These are phyloP conservation scores for Melaleuca alternifolia DNA, from an alignment of 345 rosid genomes.

Conservation along the genomic window DNA sequence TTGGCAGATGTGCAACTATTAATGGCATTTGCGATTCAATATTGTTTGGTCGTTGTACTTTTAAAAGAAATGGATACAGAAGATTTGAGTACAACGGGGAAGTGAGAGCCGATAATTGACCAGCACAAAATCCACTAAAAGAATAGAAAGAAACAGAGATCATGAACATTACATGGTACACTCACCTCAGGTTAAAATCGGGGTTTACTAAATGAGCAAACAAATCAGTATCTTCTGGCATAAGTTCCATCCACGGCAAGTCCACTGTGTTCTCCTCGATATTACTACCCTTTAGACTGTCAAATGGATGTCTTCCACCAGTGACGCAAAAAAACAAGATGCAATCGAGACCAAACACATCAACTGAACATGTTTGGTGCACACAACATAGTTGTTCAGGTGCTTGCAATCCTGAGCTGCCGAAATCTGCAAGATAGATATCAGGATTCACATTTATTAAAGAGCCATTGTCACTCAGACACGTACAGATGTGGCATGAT, in stretches of 20 bases:
- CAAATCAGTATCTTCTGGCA: constrained; percentile 76
- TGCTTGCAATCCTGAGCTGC: constrained; percentile 98
- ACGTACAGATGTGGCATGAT: neutral
- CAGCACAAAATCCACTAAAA: neutral
- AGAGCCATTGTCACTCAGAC: neutral
- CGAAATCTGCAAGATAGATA: constrained; percentile 48
- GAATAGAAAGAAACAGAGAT: neutral
- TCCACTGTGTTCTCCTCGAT: constrained; percentile 51
- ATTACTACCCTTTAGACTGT: constrained; percentile 69
- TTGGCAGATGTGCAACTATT: neutral
- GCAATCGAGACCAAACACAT: constrained; percentile 83
- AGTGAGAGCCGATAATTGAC: neutral
- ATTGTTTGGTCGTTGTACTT: neutral
- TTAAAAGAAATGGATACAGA: neutral
- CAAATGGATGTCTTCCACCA: constrained; percentile 77
- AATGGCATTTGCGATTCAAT: neutral
- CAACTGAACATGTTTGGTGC: constrained; percentile 88
- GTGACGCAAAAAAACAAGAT: constrained; percentile 73
- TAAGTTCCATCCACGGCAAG: constrained; percentile 44
- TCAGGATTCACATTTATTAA: neutral
- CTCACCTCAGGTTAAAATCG: constrained; percentile 63
- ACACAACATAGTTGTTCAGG: constrained; percentile 83
- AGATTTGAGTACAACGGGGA: neutral
- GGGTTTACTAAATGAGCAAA: constrained; percentile 52
- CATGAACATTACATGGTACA: neutral